Evolutionary conservation across 345 rosid genomes (phyloP), one percentile per base, ranked within the genome.

Genomic region (Salix exigua): DNA sequence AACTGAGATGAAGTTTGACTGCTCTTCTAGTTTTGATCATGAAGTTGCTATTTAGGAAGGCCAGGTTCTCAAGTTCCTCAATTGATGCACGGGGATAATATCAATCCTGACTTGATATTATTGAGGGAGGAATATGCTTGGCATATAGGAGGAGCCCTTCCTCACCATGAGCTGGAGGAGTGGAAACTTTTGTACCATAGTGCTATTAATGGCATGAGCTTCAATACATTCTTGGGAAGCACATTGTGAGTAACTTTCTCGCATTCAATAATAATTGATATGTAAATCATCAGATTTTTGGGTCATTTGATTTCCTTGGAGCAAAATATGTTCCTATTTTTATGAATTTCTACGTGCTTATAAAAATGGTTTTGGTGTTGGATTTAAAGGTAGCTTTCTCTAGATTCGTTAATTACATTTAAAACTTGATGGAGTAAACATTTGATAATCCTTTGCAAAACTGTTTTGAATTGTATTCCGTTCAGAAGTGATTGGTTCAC

Each of bases 181-280:
- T 95, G 97, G 99, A 95, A 86, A 73, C 93, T 93, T 37, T 78
- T 93, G 79, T 95, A 91, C 76, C 97, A 95, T 75, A 93, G 97
- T 83, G 71, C 92, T 77, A 68, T 87, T 51, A 86, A 86, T 83
- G 99, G 96, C 75, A 85, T 83, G 66, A 95, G 96, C 86, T 95
- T 92, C 83, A 92, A 81, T 88, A 95, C 97, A 37, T 95, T 95
- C 78, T 82, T 95, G 75, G 93, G 97, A 50, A 86, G 79, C 83
- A 72, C 88, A 73, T 85, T 76, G 97, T 92, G 70, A 91, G 96
- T 85, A 78, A 35, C 76, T 73, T 76, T 7, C 79, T 42, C 66
- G 71, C 23, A 11, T 71, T 42, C 9, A 75, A 21, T 31, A 19
- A n/a, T 70, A 30, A 63, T 71, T 42, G n/a, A 64, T 63, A 48